These are phyloP conservation scores for Proliferodiscus dingleyae DNA, from an alignment of 2,329 filamentous ascomycete genomes.

Conservation along the genomic window DNA sequence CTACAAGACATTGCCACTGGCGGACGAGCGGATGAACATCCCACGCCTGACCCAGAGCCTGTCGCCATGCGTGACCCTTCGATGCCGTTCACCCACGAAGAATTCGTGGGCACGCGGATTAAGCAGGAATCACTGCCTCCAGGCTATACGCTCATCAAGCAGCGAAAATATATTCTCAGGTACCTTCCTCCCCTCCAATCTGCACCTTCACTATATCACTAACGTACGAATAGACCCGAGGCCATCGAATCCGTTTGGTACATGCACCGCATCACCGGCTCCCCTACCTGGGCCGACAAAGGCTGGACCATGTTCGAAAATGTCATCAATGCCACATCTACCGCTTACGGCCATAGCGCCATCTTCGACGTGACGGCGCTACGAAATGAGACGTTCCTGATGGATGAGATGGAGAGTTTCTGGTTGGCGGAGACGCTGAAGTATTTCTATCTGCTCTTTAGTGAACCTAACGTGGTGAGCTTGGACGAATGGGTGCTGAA, in stretches of 20 bases:
- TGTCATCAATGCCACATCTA: constrained; percentile 61
- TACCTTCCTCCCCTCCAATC: constrained; percentile 34
- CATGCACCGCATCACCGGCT: constrained; percentile 85
- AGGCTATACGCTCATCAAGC: constrained; percentile 45
- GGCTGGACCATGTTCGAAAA: constrained; percentile 83
- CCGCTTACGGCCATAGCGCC: constrained; percentile 64
- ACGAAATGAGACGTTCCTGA: constrained; percentile 35
- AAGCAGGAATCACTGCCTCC: constrained; percentile 41
- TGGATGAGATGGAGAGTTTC: constrained; percentile 75
- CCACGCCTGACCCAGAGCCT: neutral
- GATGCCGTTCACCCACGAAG: constrained; percentile 42
- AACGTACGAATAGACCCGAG: constrained; percentile 56
- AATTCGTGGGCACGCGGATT: constrained; percentile 47
- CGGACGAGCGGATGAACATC: constrained; percentile 2
- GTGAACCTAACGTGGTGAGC: constrained; percentile 54
- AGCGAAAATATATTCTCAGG: constrained; percentile 56
- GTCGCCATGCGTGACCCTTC: constrained; percentile 17
- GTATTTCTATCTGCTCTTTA: constrained; percentile 81
- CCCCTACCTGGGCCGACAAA: constrained; percentile 68
- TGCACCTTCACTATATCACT: constrained; percentile 10
- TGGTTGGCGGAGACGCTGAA: constrained; percentile 65
- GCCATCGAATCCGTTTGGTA: constrained; percentile 86
- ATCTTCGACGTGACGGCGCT: constrained; percentile 55
- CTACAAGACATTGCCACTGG: neutral
- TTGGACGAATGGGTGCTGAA: constrained; percentile 59